These are phyloP conservation scores for Coniosporium apollinis DNA, from an alignment of 495 filamentous ascomycete species.

Conservation along the genomic window DNA sequence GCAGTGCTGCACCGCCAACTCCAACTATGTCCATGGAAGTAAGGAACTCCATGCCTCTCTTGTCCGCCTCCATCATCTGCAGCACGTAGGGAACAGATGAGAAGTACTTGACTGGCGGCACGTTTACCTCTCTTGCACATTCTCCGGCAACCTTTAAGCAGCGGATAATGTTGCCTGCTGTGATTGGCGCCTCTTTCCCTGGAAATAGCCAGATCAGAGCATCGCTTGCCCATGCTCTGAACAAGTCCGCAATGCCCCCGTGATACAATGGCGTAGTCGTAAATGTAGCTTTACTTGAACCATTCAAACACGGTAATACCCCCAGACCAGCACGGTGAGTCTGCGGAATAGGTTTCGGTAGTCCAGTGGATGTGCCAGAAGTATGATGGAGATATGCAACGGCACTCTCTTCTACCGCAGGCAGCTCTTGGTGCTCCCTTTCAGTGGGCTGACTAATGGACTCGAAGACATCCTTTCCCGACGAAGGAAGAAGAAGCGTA, in stretches of 20 bases:
- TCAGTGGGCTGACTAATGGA: not conserved
- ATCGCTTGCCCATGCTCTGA: slow-evolving; percentile 34
- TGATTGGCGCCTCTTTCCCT: slow-evolving; percentile 30
- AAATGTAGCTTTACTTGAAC: slow-evolving; percentile 28
- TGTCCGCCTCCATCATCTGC: slow-evolving; percentile 27
- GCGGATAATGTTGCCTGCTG: slow-evolving; percentile 26
- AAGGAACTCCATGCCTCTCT: slow-evolving; percentile 22
- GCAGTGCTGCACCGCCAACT: slow-evolving; percentile 40
- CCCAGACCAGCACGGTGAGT: slow-evolving; percentile 32
- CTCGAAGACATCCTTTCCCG: slow-evolving; percentile 1
- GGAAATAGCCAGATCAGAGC: slow-evolving; percentile 40
- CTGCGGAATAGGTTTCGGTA: slow-evolving; percentile 37
- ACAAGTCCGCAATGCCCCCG: slow-evolving; percentile 40
- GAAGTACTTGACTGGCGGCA: slow-evolving; percentile 29
- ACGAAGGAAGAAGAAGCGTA: not conserved
- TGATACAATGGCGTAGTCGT: slow-evolving; percentile 46
- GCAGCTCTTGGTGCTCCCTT: not conserved
- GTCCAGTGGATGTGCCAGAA: slow-evolving; percentile 34
- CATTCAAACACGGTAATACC: slow-evolving; percentile 27
- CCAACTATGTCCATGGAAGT: slow-evolving; percentile 36
- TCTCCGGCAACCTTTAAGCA: slow-evolving; percentile 21
- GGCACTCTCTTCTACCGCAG: slow-evolving; percentile 2
- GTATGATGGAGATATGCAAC: slow-evolving; percentile 22
- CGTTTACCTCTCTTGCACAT: slow-evolving; percentile 1
- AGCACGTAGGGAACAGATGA: slow-evolving; percentile 41